Base-by-base conservation (phyloP, 2,329 filamentous ascomycete genomes). In the Fusarium sp. region DNA sequence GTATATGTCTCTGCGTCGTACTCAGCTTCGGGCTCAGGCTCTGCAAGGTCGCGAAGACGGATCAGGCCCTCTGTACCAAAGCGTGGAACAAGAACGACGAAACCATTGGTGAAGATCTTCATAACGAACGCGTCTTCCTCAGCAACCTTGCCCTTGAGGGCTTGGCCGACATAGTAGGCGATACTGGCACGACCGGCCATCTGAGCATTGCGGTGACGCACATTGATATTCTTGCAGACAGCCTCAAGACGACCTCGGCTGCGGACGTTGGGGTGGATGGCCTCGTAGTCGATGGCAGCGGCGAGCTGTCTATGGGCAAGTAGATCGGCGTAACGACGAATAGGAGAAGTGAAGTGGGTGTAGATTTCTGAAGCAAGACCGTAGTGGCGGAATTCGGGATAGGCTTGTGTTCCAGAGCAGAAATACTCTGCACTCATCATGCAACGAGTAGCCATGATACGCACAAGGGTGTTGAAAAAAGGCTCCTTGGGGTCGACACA, bases 391-490 rank as follows among this genome's bases (percentile, higher is more conserved):
- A 97, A 99, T 80, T 98, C 96, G 1, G 94, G 92, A 80, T 96
- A 95, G 0, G 95, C 90, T 80, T 98, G 94, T 10, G 94, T 95
- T 66, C 96, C 96, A 0, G 95, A 93, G 83, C 93, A 96, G 83
- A 99, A 99, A 83, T 99, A 99, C 83, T 99, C 96, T 69, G 96
- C 96, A 58, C 94, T 96, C 87, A 97, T 97, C 96, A 99, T 99
- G 88, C 96, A 99, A 26, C 96, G 92, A 12, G 96, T 99, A 13
- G 96, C 96, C 85, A 99, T 93, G 83, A 99, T 97, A 79, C 96
- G 93, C 75, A 99, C 92, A 27, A 99, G 90, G 4, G 95, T 99
- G 87, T 99, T 99, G 88, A 99, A 98, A 85, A 98, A 99, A 32
- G 95, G 94, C 76, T 98, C 93, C 13, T 85, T 80, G 0, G 90